Percentiles rank a stretch among this genome's conserved stretches.
Evolutionary conservation across 192 early-diverging fungal genomes (phyloP).

Genomic region (Paraglomus occultum): DNA sequence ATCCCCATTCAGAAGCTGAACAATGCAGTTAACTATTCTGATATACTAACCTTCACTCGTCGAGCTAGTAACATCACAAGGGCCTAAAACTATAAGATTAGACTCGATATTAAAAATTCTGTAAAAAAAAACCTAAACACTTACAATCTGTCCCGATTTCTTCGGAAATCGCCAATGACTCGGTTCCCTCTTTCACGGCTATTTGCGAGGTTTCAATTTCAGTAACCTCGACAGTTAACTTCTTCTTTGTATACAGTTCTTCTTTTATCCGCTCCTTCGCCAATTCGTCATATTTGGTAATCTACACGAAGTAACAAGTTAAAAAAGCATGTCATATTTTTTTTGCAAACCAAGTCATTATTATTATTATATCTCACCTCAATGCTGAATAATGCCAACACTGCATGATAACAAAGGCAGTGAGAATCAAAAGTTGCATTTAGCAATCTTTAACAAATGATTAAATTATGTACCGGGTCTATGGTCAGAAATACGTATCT

Average conservation of each 20-base stretch:
- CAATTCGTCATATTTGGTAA: constrained; percentile 41
- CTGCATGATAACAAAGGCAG: constrained; percentile 3
- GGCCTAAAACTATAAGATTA: no score
- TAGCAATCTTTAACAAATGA: neutral
- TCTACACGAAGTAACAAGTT: constrained; percentile 34
- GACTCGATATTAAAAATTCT: no score
- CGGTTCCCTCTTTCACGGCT: no score
- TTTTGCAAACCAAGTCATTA: constrained; percentile 16
- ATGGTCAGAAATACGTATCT: constrained; percentile 72
- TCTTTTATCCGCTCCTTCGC: constrained; percentile 47
- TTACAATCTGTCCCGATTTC: no score
- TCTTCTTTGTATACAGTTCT: constrained; percentile 45
- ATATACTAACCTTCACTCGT: no score
- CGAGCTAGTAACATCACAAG: no score
- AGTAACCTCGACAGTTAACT: no score
- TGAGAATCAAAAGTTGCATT: neutral
- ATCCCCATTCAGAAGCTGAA: no score
- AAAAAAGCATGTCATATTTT: constrained; percentile 28
- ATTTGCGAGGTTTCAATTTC: no score
- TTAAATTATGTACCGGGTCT: constrained; percentile 49
- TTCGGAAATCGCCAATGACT: no score
- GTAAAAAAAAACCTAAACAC: no score
- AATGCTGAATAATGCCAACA: neutral
- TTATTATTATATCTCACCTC: constrained; percentile 31
- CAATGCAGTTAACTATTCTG: no score